Base-by-base conservation (phyloP, 1,284 basidiomycete species). In the Heterobasidion parviporum region DNA sequence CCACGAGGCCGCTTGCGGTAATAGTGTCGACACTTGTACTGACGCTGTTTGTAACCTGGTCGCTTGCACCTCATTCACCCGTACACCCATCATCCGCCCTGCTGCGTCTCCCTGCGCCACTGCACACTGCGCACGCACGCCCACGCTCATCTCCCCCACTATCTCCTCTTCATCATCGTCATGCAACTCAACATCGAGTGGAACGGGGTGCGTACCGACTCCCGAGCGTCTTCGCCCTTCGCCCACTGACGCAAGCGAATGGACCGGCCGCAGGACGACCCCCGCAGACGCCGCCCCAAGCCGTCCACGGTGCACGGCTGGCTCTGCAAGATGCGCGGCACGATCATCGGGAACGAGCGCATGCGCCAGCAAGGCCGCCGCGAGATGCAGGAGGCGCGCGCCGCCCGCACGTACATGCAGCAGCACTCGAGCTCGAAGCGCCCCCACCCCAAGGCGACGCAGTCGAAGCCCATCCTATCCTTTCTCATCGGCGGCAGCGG, bases 301-400 rank as follows among this genome's bases (percentile, higher is more conserved):
- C 76, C 85, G 12, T 87, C 84, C 5, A 77, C 77, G 5, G 75
- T 87, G 67, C 87, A 89, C 63, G 87, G 87, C 53, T 89, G 86
- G 85, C 73, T 89, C 57, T 80, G 82, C n/a, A 89, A 89, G 69
- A 79, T 83, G 78, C 78, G 87, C 59, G 87, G 87, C 36, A 89
- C 87, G 15, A 71, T 89, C 50, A 65, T 76, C 32, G 86, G 84
- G 38, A 76, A 86, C 65, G 87, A 89, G 64, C 63, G 61, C n/a
- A 69, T 85, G 47, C 76, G 87, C 60, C 78, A 69, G 52, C 73
- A 67, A 61, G 82, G 72, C 50, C 69, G 71, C 43, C 57, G 60
- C 35, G 72, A 74, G 65, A 73, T 74, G 70, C 63, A 62, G 58
- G 61, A 65, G 20, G 70, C 71, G 16, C 61, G 62, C 35, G 67